Evolutionary conservation across 1,284 basidiomycete genomes (phyloP).

Genomic region (Fomitopsis pinicola): DNA sequence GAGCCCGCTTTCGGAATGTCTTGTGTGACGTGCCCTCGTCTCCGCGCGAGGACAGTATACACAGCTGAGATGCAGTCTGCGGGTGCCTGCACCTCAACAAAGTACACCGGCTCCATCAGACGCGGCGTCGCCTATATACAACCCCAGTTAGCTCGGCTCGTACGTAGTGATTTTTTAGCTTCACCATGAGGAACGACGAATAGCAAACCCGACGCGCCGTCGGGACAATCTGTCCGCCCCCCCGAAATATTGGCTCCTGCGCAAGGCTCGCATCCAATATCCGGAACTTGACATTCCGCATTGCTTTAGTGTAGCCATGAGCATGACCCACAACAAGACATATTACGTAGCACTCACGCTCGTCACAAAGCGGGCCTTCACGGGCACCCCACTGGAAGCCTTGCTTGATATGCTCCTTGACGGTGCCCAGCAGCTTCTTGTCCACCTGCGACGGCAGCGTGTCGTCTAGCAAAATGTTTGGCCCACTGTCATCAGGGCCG

Average conservation of each 20-base stretch:
- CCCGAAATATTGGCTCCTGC: constrained; percentile 94
- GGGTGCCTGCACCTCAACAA: constrained; percentile 96
- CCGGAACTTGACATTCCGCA: constrained; percentile 98
- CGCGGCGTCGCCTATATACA: constrained; percentile 77
- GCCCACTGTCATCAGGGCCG: constrained; percentile 92
- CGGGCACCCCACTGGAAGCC: constrained; percentile 99
- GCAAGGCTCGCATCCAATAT: constrained; percentile 90
- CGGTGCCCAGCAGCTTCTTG: constrained; percentile 85
- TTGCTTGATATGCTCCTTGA: constrained; percentile 96
- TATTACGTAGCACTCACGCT: constrained; percentile 65
- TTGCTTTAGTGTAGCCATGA: constrained; percentile 51
- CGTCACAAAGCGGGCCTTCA: constrained; percentile 96
- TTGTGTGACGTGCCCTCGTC: constrained; percentile 96
- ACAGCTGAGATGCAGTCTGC: constrained; percentile 98
- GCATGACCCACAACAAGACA: constrained; percentile 3
- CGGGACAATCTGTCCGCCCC: constrained; percentile 37
- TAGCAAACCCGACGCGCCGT: constrained; percentile 92
- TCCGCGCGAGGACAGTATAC: constrained; percentile 94
- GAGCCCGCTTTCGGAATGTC: constrained; percentile 98
- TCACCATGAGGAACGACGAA: constrained; percentile 96
- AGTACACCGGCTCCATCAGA: constrained; percentile 96
- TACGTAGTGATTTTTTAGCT: constrained; percentile 9
- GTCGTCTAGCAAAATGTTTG: constrained; percentile 94
- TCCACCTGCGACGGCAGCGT: constrained; percentile 95
- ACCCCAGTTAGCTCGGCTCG: constrained; percentile 2